Conservation (phyloP, 176 grass and related monocot genomes). For the Melocanna baccifera region DNA sequence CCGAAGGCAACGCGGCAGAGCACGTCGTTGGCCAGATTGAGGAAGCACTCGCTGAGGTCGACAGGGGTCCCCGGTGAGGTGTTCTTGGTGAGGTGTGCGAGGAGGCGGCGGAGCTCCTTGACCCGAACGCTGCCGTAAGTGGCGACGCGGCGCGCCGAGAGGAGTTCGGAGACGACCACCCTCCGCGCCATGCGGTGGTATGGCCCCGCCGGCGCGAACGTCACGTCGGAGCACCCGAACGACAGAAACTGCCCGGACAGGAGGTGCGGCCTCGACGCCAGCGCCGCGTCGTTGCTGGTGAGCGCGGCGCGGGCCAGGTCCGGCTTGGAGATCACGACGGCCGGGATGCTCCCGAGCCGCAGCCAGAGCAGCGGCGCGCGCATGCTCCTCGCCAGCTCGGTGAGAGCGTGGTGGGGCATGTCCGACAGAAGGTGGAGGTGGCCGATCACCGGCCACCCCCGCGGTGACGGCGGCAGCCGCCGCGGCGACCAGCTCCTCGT, state of each 20-base stretch:
- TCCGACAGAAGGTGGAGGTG: slow-evolving; percentile 40
- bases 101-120: slow-evolving; percentile 40
- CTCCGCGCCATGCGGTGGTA: slow-evolving; percentile 46
- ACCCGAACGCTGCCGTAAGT: slow-evolving; percentile 15
- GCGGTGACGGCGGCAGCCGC: slow-evolving; percentile 30
- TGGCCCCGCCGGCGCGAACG: slow-evolving; percentile 31
- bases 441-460: slow-evolving; percentile 34
- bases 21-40: slow-evolving; percentile 38
- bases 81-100: slow-evolving; percentile 18
- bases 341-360: slow-evolving; percentile 25
- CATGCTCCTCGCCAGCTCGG: slow-evolving; percentile 20
- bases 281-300: slow-evolving; percentile 35
- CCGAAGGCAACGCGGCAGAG: slow-evolving; percentile 51
- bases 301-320: slow-evolving; percentile 40
- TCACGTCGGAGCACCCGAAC: slow-evolving; percentile 48
- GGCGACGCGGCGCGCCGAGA: slow-evolving; percentile 43
- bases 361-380: slow-evolving; percentile 24
- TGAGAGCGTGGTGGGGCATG: slow-evolving; percentile 39
- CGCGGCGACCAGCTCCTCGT: not conserved
- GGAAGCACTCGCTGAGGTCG: slow-evolving; percentile 39
- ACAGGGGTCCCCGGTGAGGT: not conserved
- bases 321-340: slow-evolving; percentile 44
- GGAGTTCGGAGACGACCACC: slow-evolving; percentile 40
- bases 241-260: slow-evolving; percentile 41
- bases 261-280: slow-evolving; percentile 42